A percentile compares a stretch with the other conserved stretches of the same genome.
These are phyloP conservation scores for Ampelomyces quisqualis DNA, from an alignment of 2,329 filamentous ascomycete genomes.

Conservation along the genomic window DNA sequence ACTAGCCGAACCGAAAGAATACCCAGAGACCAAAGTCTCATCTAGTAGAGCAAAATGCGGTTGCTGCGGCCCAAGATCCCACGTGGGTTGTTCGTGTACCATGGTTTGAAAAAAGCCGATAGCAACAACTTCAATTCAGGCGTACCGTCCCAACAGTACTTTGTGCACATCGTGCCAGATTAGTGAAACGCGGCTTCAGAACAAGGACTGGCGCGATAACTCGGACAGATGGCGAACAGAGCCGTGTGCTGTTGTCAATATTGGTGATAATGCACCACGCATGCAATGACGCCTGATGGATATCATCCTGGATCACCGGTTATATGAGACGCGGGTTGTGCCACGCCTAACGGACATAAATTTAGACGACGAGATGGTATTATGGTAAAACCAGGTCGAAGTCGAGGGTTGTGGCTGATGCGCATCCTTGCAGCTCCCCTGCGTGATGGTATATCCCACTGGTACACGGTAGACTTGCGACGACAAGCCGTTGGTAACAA, in stretches of 20 bases:
- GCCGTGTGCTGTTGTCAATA: neutral
- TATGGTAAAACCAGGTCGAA: too few relatives aligned
- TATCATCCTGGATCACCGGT: neutral
- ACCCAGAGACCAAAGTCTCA: too few relatives aligned
- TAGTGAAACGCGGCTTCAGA: neutral
- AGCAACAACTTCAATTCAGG: neutral
- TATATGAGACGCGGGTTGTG: neutral
- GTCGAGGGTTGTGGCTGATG: slow-evolving; percentile 2
- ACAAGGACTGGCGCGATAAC: neutral
- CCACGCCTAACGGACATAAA: neutral
- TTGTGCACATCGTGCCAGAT: slow-evolving; percentile 2
- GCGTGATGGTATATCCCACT: neutral
- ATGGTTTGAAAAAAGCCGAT: neutral
- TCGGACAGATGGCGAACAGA: neutral
- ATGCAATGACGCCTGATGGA: neutral
- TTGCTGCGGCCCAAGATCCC: too few relatives aligned
- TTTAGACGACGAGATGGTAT: too few relatives aligned
- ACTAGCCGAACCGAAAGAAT: too few relatives aligned
- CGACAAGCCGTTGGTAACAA: slow-evolving; percentile 1
- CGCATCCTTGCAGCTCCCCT: slow-evolving; percentile 3
- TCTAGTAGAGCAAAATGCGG: too few relatives aligned
- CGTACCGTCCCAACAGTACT: slow-evolving; percentile 1
- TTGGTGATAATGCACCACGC: slow-evolving; percentile 3
- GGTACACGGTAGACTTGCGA: neutral
- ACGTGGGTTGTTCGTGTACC: neutral